phyloP scores from a whole-genome alignment of 805 yeast genomes.

The Jamesozyma hellenica region DNA sequence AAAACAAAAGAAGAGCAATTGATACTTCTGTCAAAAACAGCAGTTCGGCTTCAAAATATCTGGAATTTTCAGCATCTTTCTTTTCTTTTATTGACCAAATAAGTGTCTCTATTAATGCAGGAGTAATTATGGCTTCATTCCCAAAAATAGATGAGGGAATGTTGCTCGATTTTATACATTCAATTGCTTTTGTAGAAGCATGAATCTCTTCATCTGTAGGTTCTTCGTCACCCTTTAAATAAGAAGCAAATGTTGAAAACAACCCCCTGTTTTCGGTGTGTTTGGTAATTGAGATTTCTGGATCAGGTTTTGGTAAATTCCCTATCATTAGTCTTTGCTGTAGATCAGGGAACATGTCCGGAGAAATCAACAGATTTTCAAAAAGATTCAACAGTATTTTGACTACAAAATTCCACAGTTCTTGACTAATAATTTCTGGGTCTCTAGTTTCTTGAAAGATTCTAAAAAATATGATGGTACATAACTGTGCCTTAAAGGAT shows the following conservation, averaged over 20 bases:
- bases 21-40: slow-evolving; percentile 40
- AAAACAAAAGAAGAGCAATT: slow-evolving; percentile 21
- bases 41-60: slow-evolving; percentile 38
- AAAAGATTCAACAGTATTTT: slow-evolving; percentile 54
- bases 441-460: slow-evolving; percentile 52
- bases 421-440: slow-evolving; percentile 28
- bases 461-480: slow-evolving; percentile 77
- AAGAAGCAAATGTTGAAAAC: slow-evolving; percentile 86
- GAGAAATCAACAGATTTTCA: slow-evolving; percentile 61
- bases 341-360: slow-evolving; percentile 54
- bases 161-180: slow-evolving; percentile 68
- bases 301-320: slow-evolving; percentile 49
- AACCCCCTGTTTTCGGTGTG: slow-evolving; percentile 63
- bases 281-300: slow-evolving; percentile 56
- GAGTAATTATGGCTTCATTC: slow-evolving; percentile 30
- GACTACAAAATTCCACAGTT: slow-evolving; percentile 53
- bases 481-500: slow-evolving; percentile 84
- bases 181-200: slow-evolving; percentile 69
- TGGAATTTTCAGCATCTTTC: slow-evolving; percentile 21
- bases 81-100: slow-evolving; percentile 30
- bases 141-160: slow-evolving; percentile 46
- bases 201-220: slow-evolving; percentile 92
- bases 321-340: slow-evolving; percentile 47
- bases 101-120: slow-evolving; percentile 27
- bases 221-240: slow-evolving; percentile 88